Evolutionary conservation across 83 land plant genomes (phyloP).

Genomic region (Diphasiastrum complanatum): DNA sequence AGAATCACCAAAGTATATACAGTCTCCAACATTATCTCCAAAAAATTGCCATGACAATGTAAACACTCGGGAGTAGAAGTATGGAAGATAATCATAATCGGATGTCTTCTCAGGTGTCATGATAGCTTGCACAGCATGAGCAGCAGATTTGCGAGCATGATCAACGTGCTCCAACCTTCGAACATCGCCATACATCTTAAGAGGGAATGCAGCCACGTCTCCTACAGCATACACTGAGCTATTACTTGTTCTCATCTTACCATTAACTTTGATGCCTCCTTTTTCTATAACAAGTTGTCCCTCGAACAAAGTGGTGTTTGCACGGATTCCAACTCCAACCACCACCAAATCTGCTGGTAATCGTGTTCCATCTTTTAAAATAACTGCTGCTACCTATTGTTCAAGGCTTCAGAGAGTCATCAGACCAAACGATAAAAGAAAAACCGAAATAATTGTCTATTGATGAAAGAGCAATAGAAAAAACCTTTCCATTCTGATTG

Average conservation of each 20-base stretch:
- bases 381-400: constrained; percentile 59
- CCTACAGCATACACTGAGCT: constrained; percentile 85
- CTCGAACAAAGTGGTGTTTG: constrained; percentile 74
- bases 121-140: constrained; percentile 83
- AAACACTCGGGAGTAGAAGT: constrained; percentile 90
- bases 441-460: background rate
- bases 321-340: constrained; percentile 79
- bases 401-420: constrained; percentile 4
- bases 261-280: constrained; percentile 89
- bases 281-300: constrained; percentile 79
- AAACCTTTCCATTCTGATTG: constrained; percentile 70
- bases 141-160: constrained; percentile 79
- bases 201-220: constrained; percentile 87
- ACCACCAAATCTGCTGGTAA: constrained; percentile 78
- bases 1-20: constrained; percentile 62
- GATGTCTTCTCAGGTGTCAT: constrained; percentile 47
- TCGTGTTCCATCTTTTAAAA: constrained; percentile 63
- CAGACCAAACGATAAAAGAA: constrained; percentile 4
- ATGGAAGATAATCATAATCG: constrained; percentile 78
- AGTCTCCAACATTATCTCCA: constrained; percentile 80
- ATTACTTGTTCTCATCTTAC: constrained; percentile 74
- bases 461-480: background rate
- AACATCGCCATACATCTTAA: constrained; percentile 57
- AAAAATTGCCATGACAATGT: constrained; percentile 96
- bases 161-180: constrained; percentile 93